These are phyloP conservation scores for Stephania japonica DNA, from an alignment of 164 flowering plant genomes.

Conservation along the genomic window DNA sequence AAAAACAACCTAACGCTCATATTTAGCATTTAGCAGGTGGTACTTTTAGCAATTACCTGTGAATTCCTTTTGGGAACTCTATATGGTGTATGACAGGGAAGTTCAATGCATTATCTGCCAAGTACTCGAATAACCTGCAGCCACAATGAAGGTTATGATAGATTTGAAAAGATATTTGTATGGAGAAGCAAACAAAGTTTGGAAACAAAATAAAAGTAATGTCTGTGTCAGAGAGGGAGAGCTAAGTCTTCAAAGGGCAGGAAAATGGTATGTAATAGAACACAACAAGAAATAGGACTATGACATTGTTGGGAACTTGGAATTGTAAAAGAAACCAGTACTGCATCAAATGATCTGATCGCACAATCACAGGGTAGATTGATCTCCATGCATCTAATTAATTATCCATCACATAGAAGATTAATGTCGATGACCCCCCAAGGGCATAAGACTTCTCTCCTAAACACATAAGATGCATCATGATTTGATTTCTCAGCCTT, in stretches of 20 bases:
- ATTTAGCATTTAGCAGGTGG: background rate
- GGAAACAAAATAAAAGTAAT: background rate
- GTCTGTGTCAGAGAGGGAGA: background rate
- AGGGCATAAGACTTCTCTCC: background rate
- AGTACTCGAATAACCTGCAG: conserved; percentile 82
- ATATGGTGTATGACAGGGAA: conserved; percentile 92
- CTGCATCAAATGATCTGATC: background rate
- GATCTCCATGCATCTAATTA: too few relatives aligned
- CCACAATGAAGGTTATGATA: conserved; percentile 8
- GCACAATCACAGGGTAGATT: background rate
- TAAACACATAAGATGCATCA: background rate
- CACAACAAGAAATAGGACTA: background rate
- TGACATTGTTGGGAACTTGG: background rate
- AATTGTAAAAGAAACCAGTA: background rate
- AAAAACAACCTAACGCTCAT: background rate
- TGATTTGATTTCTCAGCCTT: background rate
- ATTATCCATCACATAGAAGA: background rate
- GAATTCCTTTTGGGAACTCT: conserved; percentile 59
- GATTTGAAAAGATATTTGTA: background rate
- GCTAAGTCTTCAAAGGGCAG: background rate
- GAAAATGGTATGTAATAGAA: background rate
- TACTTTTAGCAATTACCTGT: conserved; percentile 43
- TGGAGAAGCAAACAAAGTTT: background rate
- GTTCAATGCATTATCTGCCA: conserved; percentile 55
- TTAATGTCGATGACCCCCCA: background rate